phyloP scores from a whole-genome alignment of 192 early-diverging fungal species.

The Kappamyces sp. region DNA sequence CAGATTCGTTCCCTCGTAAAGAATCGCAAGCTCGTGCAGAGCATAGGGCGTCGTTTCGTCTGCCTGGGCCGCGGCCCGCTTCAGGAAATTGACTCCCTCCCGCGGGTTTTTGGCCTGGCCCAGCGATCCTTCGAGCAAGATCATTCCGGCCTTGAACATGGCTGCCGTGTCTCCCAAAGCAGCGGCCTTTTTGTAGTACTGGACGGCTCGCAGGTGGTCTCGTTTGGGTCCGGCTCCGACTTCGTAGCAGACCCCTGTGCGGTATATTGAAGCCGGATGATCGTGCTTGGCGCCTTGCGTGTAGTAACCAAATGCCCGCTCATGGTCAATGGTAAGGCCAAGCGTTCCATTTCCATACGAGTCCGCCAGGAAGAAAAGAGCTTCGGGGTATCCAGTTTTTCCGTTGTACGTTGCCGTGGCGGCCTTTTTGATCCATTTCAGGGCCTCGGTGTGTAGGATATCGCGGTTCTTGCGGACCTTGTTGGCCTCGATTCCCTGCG shows the following conservation, averaged over 20 bases:
- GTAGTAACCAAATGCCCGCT: conserved; percentile 86
- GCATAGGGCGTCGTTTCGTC: conserved; percentile 88
- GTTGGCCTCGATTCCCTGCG: conserved; percentile 62
- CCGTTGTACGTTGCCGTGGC: conserved; percentile 17
- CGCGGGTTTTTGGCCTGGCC: conserved; percentile 70
- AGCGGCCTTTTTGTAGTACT: conserved; percentile 92
- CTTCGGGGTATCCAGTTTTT: conserved; percentile 74
- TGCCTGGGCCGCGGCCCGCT: conserved; percentile 83
- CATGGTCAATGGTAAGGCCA: conserved; percentile 72
- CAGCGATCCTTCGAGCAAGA: conserved; percentile 79
- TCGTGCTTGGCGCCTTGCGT: conserved; percentile 87
- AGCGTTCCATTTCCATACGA: conserved; percentile 80
- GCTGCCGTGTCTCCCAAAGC: conserved; percentile 83
- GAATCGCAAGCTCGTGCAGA: conserved; percentile 84
- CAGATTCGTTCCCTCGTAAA: conserved; percentile 68
- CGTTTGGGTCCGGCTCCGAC: conserved; percentile 86
- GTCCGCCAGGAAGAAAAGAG: conserved; percentile 89
- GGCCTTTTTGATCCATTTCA: conserved; percentile 76
- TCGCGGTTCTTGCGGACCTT: conserved; percentile 67
- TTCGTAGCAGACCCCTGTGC: conserved; percentile 95
- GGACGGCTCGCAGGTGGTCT: conserved; percentile 71
- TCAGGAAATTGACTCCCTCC: conserved; percentile 92
- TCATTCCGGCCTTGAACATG: conserved; percentile 97
- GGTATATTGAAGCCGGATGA: conserved; percentile 88
- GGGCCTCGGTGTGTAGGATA: conserved; percentile 66